Evolutionary conservation across 108 stramenopile genomes (phyloP).

Genomic region (Conticribra guillardii): DNA sequence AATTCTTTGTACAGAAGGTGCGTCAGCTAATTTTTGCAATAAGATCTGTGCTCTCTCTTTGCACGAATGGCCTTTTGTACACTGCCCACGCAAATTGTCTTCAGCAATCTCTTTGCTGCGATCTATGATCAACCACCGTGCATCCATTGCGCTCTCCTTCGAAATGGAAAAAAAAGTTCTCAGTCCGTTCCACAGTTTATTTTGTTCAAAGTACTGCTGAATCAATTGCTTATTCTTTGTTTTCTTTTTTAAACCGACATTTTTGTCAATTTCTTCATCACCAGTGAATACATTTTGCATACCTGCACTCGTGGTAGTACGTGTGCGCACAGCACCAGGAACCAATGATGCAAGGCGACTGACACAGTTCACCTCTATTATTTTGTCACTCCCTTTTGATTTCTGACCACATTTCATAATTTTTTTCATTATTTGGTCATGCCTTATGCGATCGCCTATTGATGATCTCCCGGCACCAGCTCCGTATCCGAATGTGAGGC

Average conservation of each 20-base stretch:
- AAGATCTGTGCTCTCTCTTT: slow-evolving; percentile 29
- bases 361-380: slow-evolving; percentile 29
- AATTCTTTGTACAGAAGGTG: not conserved
- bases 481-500: slow-evolving; percentile 64
- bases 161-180: not conserved
- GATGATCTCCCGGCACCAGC: slow-evolving; percentile 29
- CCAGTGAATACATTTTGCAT: slow-evolving; percentile 69
- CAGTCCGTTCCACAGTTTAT: slow-evolving; percentile 41
- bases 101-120: slow-evolving; percentile 53
- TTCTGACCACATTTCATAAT: slow-evolving; percentile 29
- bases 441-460: slow-evolving; percentile 29
- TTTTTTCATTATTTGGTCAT: slow-evolving; percentile 42
- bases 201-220: slow-evolving; percentile 39
- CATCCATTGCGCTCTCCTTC: not conserved
- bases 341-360: slow-evolving; percentile 20
- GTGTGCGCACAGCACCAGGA: slow-evolving; percentile 69
- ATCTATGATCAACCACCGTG: slow-evolving; percentile 32
- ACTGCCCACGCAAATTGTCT: slow-evolving; percentile 71
- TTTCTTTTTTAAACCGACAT: slow-evolving; percentile 15
- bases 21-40: not conserved
- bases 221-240: slow-evolving; percentile 20
- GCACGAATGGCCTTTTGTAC: slow-evolving; percentile 55
- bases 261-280: slow-evolving; percentile 13
- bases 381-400: not conserved
- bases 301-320: slow-evolving; percentile 79